Evolutionary conservation across 805 yeast species (phyloP), one percentile per base, ranked within the genome.

Genomic region (Wickerhamomyces kurtzmanii): DNA sequence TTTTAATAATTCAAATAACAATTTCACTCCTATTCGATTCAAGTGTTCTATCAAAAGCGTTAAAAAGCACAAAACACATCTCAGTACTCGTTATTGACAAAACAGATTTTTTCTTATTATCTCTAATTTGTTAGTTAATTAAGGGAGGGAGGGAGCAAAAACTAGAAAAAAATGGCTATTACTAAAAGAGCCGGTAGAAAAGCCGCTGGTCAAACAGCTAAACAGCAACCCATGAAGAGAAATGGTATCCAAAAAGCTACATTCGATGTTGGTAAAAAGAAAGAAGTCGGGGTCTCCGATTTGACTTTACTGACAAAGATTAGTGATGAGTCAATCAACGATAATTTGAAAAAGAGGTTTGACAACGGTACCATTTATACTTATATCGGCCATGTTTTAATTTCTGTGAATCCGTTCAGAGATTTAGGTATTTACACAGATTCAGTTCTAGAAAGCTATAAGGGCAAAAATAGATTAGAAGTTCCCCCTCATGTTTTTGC

Each of bases 401-500:
- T 91, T 43, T 85, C 96, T 5, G 95, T 91, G 27, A 91, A 91
- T 47, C 99, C 99, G 3, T 91, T 91, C 60, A 75, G 86, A 39
- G 99, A 91, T 52, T 62, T 91, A 47, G 99, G 99, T 3, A 91
- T 91, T 29, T 91, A 91, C 57, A 85, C 96, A 6, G 81, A 74
- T 27, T 77, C 74, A 14, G 75, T 76, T 2, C 61, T 89, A 38
- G 71, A 72, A 32, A 63, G 79, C 12, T 91, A 91, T 49, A 75
- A 76, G 53, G 95, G 95, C 36, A 86, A 87, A 53, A 91, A 91
- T 55, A 68, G 99, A 45, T 63, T 91, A 33, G 99, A 91, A 57
- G 95, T 82, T 17, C 94, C 97, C 12, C 99, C 99, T 4, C 99
- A 91, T 57, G 98, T 91, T 17, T 91, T 79, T 56, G 95, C 97